phyloP scores from a whole-genome alignment of 2,329 filamentous ascomycete genomes.

The Amphichorda felina region DNA sequence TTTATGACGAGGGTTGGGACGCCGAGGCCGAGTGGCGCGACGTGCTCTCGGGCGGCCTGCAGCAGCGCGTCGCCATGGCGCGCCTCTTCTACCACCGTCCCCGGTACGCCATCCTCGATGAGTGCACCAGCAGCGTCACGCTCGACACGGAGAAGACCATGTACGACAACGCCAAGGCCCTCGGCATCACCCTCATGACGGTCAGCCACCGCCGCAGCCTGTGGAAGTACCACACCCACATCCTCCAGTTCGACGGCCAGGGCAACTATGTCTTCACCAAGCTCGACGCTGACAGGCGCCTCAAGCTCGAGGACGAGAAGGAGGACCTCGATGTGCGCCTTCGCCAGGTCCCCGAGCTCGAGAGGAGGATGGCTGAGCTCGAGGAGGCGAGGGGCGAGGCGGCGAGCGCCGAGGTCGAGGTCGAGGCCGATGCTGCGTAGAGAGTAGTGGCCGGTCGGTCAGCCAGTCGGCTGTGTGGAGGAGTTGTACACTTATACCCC shows the following conservation, averaged over 20 bases:
- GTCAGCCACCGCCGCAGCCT: conserved; percentile 83
- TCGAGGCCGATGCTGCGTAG: no score
- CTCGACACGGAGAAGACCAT: conserved; percentile 89
- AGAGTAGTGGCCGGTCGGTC: no score
- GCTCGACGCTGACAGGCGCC: conserved; percentile 74
- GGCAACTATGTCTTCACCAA: conserved; percentile 82
- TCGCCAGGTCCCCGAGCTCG: conserved; percentile 75
- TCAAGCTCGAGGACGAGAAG: conserved; percentile 89
- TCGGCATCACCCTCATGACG: conserved; percentile 94
- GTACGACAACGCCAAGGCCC: conserved; percentile 89
- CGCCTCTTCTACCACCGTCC: conserved; percentile 88
- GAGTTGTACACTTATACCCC: no score
- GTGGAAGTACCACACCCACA: conserved; percentile 93
- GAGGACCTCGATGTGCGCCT: conserved; percentile 84
- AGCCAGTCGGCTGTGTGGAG: no score
- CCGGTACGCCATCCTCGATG: conserved; percentile 89
- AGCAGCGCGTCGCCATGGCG: conserved; percentile 96
- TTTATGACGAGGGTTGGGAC: conserved; percentile 73
- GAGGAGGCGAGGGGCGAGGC: conserved; percentile 18
- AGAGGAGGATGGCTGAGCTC: conserved; percentile 75
- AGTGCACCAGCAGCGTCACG: conserved; percentile 93
- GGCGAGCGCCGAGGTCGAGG: no score
- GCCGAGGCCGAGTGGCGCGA: conserved; percentile 95
- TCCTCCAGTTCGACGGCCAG: conserved; percentile 93
- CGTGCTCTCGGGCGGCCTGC: conserved; percentile 79